Conservation (phyloP, 2,329 filamentous ascomycete genomes). For the Fonsecaea erecta region DNA sequence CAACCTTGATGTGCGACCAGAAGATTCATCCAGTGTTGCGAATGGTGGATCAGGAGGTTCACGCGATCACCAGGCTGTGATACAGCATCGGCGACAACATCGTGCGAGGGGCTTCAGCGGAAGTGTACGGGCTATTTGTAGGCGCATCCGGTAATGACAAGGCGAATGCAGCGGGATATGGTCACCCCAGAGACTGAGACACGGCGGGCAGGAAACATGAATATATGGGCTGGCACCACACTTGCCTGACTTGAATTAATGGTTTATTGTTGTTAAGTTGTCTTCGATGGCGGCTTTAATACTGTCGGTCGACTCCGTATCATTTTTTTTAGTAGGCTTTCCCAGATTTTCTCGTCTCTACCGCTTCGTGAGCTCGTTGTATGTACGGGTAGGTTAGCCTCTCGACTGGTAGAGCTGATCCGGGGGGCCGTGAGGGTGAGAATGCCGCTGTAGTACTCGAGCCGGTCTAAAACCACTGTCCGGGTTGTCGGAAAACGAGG, state of each 20-base stretch:
- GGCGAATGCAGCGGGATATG: neutral
- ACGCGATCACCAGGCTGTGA: neutral
- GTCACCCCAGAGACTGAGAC: too few relatives aligned
- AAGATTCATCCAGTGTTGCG: neutral
- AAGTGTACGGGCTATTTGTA: neutral
- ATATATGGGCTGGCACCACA: neutral
- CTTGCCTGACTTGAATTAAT: neutral
- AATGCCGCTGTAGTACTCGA: too few relatives aligned
- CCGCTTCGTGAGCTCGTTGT: too few relatives aligned
- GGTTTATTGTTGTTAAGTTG: neutral
- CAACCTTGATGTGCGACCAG: neutral
- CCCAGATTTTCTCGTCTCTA: too few relatives aligned
- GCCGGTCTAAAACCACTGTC: too few relatives aligned
- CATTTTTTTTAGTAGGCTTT: too few relatives aligned
- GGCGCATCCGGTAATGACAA: neutral
- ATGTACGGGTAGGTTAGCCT: too few relatives aligned
- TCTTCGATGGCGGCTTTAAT: too few relatives aligned
- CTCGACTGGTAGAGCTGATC: too few relatives aligned
- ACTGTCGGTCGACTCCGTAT: too few relatives aligned
- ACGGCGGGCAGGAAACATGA: neutral
- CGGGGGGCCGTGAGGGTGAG: too few relatives aligned
- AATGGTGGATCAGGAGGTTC: neutral
- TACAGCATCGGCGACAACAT: neutral
- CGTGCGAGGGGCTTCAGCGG: neutral
- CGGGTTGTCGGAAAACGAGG: too few relatives aligned